Percentiles rank a stretch among this genome's conserved stretches.
Evolutionary conservation across 129 eudicot species (phyloP).

Genomic region (Deinandra increscens): DNA sequence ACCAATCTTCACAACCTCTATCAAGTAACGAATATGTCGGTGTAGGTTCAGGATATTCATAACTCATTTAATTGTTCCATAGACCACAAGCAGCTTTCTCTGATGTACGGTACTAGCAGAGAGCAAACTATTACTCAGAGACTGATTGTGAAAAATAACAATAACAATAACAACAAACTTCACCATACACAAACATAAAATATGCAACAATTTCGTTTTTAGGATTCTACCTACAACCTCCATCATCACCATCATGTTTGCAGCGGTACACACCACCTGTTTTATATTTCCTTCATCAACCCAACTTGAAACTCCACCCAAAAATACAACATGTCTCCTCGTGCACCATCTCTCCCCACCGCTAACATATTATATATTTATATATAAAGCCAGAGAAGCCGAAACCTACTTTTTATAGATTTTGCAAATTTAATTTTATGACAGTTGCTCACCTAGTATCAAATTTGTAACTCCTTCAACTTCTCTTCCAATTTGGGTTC

Average conservation of each 20-base stretch:
- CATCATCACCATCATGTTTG: neutral
- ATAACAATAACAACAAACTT: neutral
- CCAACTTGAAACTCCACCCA: neutral
- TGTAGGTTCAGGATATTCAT: too few relatives aligned
- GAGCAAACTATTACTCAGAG: too few relatives aligned
- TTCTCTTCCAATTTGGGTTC: conserved; percentile 34
- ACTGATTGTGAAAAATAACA: neutral
- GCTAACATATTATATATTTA: conserved; percentile 4
- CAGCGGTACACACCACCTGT: conserved; percentile 9
- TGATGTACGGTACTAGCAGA: too few relatives aligned
- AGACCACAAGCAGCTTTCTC: too few relatives aligned
- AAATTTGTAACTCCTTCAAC: conserved; percentile 42
- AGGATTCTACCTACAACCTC: conserved; percentile 3
- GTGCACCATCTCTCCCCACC: conserved; percentile 20
- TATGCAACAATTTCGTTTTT: conserved; percentile 2
- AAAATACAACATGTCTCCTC: conserved; percentile 3
- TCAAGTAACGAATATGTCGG: too few relatives aligned
- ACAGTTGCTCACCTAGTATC: conserved; percentile 19
- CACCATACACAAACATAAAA: neutral
- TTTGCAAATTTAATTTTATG: conserved; percentile 14
- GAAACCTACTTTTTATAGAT: conserved; percentile 14
- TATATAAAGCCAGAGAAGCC: conserved; percentile 29
- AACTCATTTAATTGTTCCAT: too few relatives aligned
- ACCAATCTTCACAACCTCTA: too few relatives aligned
- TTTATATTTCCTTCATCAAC: neutral